A percentile compares a stretch with the other conserved stretches of the same genome.
These are phyloP conservation scores for Thuidium tamariscinum DNA, from an alignment of 225 moss, liverwort and hornwort species.

Conservation along the genomic window DNA sequence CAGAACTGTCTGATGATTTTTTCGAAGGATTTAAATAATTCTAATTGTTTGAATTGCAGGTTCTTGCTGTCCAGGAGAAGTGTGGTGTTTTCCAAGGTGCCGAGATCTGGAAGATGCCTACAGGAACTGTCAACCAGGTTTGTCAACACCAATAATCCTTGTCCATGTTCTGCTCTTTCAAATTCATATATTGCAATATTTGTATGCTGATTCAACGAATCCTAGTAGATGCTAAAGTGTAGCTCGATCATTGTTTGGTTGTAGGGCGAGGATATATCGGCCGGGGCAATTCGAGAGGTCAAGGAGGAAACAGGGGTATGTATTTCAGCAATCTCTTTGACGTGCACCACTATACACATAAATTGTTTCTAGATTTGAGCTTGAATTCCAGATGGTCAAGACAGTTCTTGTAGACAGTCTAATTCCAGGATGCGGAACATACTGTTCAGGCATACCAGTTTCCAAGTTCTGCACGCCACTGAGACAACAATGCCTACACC, in stretches of 20 bases:
- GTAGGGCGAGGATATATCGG: conserved; percentile 34
- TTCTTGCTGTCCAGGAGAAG: conserved; percentile 55
- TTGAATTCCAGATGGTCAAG: background rate
- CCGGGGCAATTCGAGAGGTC: conserved; percentile 38
- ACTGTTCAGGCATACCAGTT: background rate
- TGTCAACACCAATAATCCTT: background rate
- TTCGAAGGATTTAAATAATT: too few species aligned
- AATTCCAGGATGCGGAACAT: background rate
- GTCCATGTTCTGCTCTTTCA: background rate
- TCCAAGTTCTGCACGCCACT: background rate
- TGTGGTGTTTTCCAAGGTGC: conserved; percentile 23
- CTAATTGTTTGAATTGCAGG: background rate
- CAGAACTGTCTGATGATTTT: background rate
- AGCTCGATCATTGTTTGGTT: background rate
- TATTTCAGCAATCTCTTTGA: background rate
- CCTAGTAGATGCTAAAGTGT: background rate
- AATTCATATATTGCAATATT: background rate
- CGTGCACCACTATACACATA: background rate
- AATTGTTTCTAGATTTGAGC: background rate
- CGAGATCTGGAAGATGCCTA: conserved; percentile 59
- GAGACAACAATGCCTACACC: background rate
- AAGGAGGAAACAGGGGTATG: conserved; percentile 44
- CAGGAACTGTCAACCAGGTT: conserved; percentile 44
- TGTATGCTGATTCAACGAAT: background rate
- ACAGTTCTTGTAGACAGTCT: background rate